Base-by-base conservation (phyloP, 1,284 basidiomycete genomes). In the Tilletiaria anomala region DNA sequence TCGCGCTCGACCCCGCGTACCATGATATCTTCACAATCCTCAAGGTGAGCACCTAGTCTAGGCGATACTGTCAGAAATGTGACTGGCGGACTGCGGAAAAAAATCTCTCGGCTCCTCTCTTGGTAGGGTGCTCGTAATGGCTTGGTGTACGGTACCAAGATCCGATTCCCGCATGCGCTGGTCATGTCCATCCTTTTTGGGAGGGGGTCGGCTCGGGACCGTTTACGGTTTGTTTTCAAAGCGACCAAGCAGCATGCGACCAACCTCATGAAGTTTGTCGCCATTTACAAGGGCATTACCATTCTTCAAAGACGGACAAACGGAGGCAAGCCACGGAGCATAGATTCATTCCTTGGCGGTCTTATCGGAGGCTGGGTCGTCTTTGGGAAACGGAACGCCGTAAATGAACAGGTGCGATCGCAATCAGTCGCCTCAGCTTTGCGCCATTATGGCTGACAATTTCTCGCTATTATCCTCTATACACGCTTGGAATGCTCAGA, bases 401-500 rank as follows among this genome's bases (percentile, higher is more conserved):
- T 97, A 50, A n/a, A n/a, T n/a, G n/a, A n/a, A n/a, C n/a, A n/a
- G n/a, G n/a, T n/a, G n/a, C n/a, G n/a, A n/a, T n/a, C n/a, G n/a
- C n/a, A n/a, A n/a, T n/a, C n/a, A n/a, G n/a, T n/a, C n/a, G n/a
- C n/a, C n/a, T n/a, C n/a, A n/a, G n/a, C n/a, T n/a, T n/a, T n/a
- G n/a, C n/a, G n/a, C n/a, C n/a, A n/a, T n/a, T n/a, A n/a, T n/a
- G n/a, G n/a, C n/a, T n/a, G n/a, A n/a, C n/a, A n/a, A n/a, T n/a
- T n/a, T n/a, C n/a, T n/a, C n/a, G n/a, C n/a, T n/a, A n/a, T n/a
- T n/a, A n/a, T n/a, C n/a, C n/a, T n/a, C n/a, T n/a, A n/a, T n/a
- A n/a, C n/a, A n/a, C n/a, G n/a, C n/a, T n/a, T n/a, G n/a, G n/a
- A 97, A 97, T 64, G 91, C 97, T 68, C 93, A 91, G 83, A 96